Evolutionary conservation across 2,329 filamentous ascomycete genomes (phyloP).

Genomic region (Ophiostoma perfectum): DNA sequence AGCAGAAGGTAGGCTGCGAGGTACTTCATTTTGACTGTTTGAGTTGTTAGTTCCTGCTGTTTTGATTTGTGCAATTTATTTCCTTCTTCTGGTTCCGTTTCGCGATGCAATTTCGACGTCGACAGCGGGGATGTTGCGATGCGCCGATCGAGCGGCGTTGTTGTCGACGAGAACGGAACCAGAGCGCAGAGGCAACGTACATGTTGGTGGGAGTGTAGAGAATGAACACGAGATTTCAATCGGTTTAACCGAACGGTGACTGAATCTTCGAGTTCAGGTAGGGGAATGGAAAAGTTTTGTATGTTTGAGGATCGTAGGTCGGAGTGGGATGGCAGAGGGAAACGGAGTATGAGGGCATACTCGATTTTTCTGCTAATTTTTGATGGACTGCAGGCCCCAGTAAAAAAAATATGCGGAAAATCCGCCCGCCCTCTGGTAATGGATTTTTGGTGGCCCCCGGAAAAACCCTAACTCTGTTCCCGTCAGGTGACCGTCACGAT

Average conservation of each 20-base stretch:
- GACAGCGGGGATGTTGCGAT: background rate
- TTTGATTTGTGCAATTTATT: background rate
- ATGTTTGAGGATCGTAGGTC: constrained; percentile 14
- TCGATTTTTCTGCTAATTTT: constrained; percentile 16
- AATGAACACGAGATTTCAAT: constrained; percentile 91
- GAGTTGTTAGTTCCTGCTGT: background rate
- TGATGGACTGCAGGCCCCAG: constrained; percentile 12
- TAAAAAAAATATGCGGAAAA: constrained; percentile 10
- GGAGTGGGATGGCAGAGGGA: constrained; percentile 13
- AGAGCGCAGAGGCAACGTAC: constrained; percentile 29
- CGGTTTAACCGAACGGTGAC: constrained; percentile 99
- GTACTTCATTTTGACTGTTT: constrained; percentile 85
- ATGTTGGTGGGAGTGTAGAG: constrained; percentile 32
- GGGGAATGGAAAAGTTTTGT: constrained; percentile 19
- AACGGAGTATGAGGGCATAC: constrained; percentile 15
- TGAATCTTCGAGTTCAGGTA: constrained; percentile 82
- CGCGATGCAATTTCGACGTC: background rate
- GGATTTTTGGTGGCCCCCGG: constrained; percentile 8
- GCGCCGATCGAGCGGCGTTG: background rate
- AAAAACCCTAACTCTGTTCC: constrained; percentile 11
- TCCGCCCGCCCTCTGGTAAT: constrained; percentile 9
- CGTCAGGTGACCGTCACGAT: background rate
- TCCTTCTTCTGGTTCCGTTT: background rate
- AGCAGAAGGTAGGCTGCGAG: constrained; percentile 99
- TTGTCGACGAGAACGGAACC: constrained; percentile 2